Base-by-base conservation (phyloP, 2,329 filamentous ascomycete genomes). In the Fusarium dimerum region DNA sequence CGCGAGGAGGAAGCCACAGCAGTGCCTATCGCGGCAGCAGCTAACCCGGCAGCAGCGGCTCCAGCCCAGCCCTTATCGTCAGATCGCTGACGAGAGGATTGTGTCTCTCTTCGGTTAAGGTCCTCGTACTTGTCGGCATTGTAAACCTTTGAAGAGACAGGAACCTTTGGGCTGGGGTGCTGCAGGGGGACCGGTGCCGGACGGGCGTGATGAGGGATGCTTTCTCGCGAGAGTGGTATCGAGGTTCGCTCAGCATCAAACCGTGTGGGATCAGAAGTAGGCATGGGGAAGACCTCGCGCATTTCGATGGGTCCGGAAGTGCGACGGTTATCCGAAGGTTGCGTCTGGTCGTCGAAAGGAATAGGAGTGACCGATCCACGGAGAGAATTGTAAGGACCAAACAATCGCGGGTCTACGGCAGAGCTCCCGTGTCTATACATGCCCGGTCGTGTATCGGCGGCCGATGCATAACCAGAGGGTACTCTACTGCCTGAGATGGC, bases 151-250 rank as follows among this genome's bases (percentile, higher is more conserved):
- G 82, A 81, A 38, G 86, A 86, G 3, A 95, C 84, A 0, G 89
- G 90, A 3, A 82, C 78, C 52, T 90, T 81, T 2, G 92, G 92
- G 61, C 92, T 87, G 3, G 92, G 92, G 63, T 96, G 90, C 68
- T 94, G 88, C n/a, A 97, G 78, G 11, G 86, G 85, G 32, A 91
- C 80, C 0, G 83, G 78, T 6, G 76, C 83, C 6, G 86, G 82
- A 40, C 82, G 78, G 15, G 71, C 67, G 16, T 69, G 72, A 18
- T 73, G 68, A 3, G 76, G 67, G 8, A 75, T 65, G 41, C 76
- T 72, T 49, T 72, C 69, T 38, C 68, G 70, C 44, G 70, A 70
- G 15, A 76, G 76, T 13, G 76, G 68, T n/a, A 76, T 66, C 38
- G 83, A 82, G 18, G 73, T 76, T 32, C 78, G 76, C 26, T 71